Base-by-base conservation (phyloP, 2,329 filamentous ascomycete species). In the Emmonsia crescens region DNA sequence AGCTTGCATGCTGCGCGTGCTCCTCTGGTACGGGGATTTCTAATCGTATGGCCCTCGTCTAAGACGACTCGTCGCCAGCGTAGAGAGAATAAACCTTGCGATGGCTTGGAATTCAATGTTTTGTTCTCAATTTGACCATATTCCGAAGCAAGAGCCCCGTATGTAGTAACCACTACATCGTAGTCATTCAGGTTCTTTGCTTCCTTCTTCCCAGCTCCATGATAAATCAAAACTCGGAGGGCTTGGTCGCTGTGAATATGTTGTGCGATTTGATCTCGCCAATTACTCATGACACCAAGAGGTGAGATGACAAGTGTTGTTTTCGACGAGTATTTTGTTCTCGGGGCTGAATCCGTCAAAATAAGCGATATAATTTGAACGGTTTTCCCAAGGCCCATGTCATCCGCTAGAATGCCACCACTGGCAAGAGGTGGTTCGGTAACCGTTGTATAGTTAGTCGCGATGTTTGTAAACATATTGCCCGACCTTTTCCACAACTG, bases 301-400 rank as follows among this genome's bases (percentile, higher is more conserved):
- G 91, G 91, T 0, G 89, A 86, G 60, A 96, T 80, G 60, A 96
- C 92, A 27, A 96, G 79, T 0, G 90, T 95, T 1, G 86, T 78
- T 3, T 84, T 85, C 2, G 78, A 71, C 0, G 76, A 76, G 5
- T 79, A 80, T 3, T 73, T 68, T 19, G 78, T 78, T 58, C 69
- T 72, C 2, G 74, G 74, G 21, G 70, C 64, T 0, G 73, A 66
- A 61, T 85, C 83, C 1, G 82, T 78, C 65, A 92, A 76, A 61
- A 96, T 87, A 42, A 95, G 76, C 60, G 89, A 89, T 67, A 96
- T 93, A 56, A 91, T 82, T 71, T 96, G 89, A 9, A 96, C 80
- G 0, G 91, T 96, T 77, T 96, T 96, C 29, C 91, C 91, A 5
- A 96, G 76, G 3, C 91, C 91, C 92, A 96, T 96, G 68, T 96